Percentiles rank a stretch among this genome's conserved stretches.
phyloP scores from a whole-genome alignment of 208 protist genomes.

The Blastocrithidia nonstop region DNA sequence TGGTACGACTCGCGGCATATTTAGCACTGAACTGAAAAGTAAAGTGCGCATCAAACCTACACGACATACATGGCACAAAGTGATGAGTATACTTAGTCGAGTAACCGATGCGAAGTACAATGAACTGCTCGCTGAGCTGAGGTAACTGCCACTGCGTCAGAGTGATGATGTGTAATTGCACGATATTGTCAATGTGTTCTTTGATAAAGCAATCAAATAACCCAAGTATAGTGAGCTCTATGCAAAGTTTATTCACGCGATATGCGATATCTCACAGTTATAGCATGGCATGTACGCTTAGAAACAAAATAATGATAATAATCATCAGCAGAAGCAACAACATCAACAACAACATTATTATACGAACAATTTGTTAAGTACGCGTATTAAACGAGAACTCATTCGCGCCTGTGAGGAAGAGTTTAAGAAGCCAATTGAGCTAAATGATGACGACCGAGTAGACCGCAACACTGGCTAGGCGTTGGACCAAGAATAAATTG shows the following conservation, averaged over 20 bases:
- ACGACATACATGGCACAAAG: conserved; percentile 67
- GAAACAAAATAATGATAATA: no score
- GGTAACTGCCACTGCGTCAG: conserved; percentile 63
- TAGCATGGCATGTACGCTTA: no score
- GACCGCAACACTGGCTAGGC: conserved; percentile 47
- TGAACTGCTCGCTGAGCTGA: conserved; percentile 48
- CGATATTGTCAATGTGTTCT: conserved; percentile 71
- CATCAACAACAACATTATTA: conserved; percentile 27
- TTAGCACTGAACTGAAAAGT: not conserved
- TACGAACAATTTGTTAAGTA: conserved; percentile 39
- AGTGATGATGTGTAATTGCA: conserved; percentile 58
- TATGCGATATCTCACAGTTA: no score
- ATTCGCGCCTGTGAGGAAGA: conserved; percentile 43
- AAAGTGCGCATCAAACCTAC: conserved; percentile 18
- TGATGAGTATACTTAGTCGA: conserved; percentile 75
- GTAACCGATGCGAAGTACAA: conserved; percentile 71
- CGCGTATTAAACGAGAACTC: conserved; percentile 39
- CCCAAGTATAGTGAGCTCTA: conserved; percentile 66
- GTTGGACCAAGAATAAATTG: conserved; percentile 48
- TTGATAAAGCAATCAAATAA: conserved; percentile 78
- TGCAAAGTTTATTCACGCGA: conserved; percentile 41
- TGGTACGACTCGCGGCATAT: conserved; percentile 8
- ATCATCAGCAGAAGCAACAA: conserved; percentile 33
- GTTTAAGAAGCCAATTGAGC: conserved; percentile 51
- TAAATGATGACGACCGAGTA: conserved; percentile 47